Conservation (phyloP, 1,139 yeast genomes). For the Yamadazyma atmosphaerica region DNA sequence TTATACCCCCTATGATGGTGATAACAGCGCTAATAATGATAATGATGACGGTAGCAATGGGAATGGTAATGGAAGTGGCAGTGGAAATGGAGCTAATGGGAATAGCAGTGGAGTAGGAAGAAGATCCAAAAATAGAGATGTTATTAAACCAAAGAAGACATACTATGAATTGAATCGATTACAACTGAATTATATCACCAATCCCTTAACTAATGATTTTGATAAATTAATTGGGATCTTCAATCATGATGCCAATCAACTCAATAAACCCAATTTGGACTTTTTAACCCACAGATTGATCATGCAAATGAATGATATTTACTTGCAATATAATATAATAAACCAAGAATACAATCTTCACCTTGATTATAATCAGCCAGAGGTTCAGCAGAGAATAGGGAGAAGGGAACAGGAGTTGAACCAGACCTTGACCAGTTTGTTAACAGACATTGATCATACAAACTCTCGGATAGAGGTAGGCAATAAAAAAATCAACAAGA, state of each 20-base stretch:
- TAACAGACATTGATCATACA: conserved; percentile 39
- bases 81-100: neutral
- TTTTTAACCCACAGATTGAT: conserved; percentile 34
- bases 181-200: conserved; percentile 66
- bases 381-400: conserved; percentile 26
- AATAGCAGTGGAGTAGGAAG: conserved; percentile 27
- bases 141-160: conserved; percentile 23
- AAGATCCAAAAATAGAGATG: conserved; percentile 3
- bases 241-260: conserved; percentile 27
- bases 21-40: conserved; percentile 15
- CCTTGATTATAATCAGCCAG: conserved; percentile 23
- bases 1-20: conserved; percentile 54
- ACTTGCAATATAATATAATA: conserved; percentile 24
- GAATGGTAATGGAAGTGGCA: conserved; percentile 9
- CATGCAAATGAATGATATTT: conserved; percentile 35
- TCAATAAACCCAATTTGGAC: conserved; percentile 25
- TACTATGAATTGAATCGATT: conserved; percentile 68
- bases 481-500: conserved; percentile 38
- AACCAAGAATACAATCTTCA: conserved; percentile 29
- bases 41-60: conserved; percentile 10
- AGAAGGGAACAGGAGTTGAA: conserved; percentile 35
- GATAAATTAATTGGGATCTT: conserved; percentile 61
- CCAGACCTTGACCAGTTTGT: conserved; percentile 26
- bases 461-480: conserved; percentile 42
- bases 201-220: conserved; percentile 61